Conservation (phyloP, 2,329 filamentous ascomycete genomes). For the Scolecobasidium constrictum region DNA sequence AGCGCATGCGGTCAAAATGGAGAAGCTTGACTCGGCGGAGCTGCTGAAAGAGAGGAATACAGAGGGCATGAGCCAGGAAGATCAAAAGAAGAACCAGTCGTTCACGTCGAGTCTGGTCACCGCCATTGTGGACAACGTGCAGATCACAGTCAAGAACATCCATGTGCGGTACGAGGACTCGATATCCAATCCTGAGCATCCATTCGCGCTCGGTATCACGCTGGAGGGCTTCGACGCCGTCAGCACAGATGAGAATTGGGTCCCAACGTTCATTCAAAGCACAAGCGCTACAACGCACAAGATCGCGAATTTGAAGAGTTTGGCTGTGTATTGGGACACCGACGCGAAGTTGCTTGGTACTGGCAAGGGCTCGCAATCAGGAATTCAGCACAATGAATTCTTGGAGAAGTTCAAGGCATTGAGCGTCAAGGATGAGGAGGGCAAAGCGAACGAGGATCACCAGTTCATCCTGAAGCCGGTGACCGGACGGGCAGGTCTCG, state of each 20-base stretch:
- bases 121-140: slow-evolving; percentile 96
- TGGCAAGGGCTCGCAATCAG: slow-evolving; percentile 61
- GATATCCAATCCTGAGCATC: slow-evolving; percentile 86
- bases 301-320: slow-evolving; percentile 74
- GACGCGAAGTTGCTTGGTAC: slow-evolving; percentile 75
- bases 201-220: slow-evolving; percentile 85
- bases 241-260: slow-evolving; percentile 91
- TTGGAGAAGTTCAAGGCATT: slow-evolving; percentile 66
- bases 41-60: slow-evolving; percentile 81
- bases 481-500: slow-evolving; percentile 86
- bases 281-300: slow-evolving; percentile 80
- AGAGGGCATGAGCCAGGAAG: slow-evolving; percentile 89
- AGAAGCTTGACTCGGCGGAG: slow-evolving; percentile 94
- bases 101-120: slow-evolving; percentile 92
- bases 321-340: slow-evolving; percentile 98
- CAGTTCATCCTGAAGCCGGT: slow-evolving; percentile 96
- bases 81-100: slow-evolving; percentile 95
- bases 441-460: slow-evolving; percentile 47
- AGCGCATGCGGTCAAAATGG: slow-evolving; percentile 90
- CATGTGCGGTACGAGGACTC: slow-evolving; percentile 97
- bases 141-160: slow-evolving; percentile 96
- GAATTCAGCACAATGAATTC: slow-evolving; percentile 63
- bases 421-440: slow-evolving; percentile 64
- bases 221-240: slow-evolving; percentile 95
- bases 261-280: slow-evolving; percentile 89